Evolutionary conservation across 179 eudicot species (phyloP), one percentile per base, ranked within the genome.

Genomic region (Camellia oleifera): DNA sequence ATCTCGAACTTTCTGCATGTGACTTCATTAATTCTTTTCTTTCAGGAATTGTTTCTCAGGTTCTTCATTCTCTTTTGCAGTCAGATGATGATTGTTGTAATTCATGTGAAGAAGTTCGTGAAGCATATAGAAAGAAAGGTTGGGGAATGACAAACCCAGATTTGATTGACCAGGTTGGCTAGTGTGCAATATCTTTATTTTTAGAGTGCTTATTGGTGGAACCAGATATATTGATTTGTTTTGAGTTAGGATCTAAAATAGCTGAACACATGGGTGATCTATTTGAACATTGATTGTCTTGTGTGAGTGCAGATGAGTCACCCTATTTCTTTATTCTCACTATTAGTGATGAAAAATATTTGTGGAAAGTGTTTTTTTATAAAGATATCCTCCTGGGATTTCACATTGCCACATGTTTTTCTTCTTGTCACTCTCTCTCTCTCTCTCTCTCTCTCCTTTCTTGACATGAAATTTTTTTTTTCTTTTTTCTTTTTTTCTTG

Each of bases 101-200:
- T 85, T 85, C 97, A 52, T 96, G 99, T 88, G 99, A 96, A 85
- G 99, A 91, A 84, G 98, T 96, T 79, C 97, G 92, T 87, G 97
- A 96, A 83, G 98, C 99, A 62, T 96, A 96, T 87, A 86, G 91
- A 66, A 94, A 88, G 86, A 91, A 84, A 79, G 97, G 99, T 64
- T 96, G 99, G 99, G 98, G 91, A 20, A 53, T 96, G 84, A 86
- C 93, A 79, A 92, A 94, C 78, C 61, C 85, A 78, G 98, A 96
- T 83, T 74, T 90, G 83, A 91, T 96, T 76, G 99, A 96, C 88
- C 99, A 96, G 99, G 99, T 96, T 77, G 42, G 81, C 71, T 76
- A 4, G 11, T 72, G 4, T 70, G 23, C 54, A 32, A 50, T 32
- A 73, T 72, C 10, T 63, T 61, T 23, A 76, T 64, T 72, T 48